Conservation (phyloP, 495 filamentous ascomycete genomes). For the Hypoxylon trugodes region DNA sequence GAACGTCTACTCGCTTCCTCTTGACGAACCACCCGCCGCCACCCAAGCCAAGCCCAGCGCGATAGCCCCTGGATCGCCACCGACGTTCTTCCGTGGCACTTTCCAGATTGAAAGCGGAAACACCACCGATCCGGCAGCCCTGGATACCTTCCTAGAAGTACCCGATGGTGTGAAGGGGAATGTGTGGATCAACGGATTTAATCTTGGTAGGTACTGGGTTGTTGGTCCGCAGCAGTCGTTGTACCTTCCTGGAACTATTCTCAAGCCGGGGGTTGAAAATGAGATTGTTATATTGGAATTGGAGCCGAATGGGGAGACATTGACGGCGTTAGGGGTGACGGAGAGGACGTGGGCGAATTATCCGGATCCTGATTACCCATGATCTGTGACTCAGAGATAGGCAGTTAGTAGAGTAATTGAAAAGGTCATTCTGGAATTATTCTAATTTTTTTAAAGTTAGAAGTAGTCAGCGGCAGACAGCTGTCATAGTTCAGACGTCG, state of each 20-base stretch:
- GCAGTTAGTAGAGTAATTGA: too few species aligned
- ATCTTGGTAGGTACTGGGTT: constrained; percentile 57
- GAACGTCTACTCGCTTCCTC: constrained; percentile 51
- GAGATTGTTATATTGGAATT: constrained; percentile 54
- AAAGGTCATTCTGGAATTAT: too few species aligned
- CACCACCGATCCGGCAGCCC: constrained; percentile 26
- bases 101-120: constrained; percentile 38
- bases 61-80: constrained; percentile 30
- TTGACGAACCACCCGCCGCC: constrained; percentile 36
- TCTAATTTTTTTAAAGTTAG: too few species aligned
- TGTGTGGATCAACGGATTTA: constrained; percentile 58
- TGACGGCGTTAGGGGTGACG: constrained; percentile 44
- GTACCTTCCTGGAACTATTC: constrained; percentile 50
- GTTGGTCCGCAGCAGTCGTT: constrained; percentile 59
- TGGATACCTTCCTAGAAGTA: constrained; percentile 55
- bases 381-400: too few species aligned
- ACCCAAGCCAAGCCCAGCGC: background rate
- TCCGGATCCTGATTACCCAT: constrained; percentile 51
- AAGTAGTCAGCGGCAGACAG: too few species aligned
- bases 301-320: constrained; percentile 45
- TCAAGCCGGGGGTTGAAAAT: constrained; percentile 43
- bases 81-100: constrained; percentile 52
- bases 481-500: too few species aligned
- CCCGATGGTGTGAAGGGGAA: constrained; percentile 54
- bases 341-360: constrained; percentile 54